Conservation (phyloP, 2,329 filamentous ascomycete species). For the Claviceps africana region DNA sequence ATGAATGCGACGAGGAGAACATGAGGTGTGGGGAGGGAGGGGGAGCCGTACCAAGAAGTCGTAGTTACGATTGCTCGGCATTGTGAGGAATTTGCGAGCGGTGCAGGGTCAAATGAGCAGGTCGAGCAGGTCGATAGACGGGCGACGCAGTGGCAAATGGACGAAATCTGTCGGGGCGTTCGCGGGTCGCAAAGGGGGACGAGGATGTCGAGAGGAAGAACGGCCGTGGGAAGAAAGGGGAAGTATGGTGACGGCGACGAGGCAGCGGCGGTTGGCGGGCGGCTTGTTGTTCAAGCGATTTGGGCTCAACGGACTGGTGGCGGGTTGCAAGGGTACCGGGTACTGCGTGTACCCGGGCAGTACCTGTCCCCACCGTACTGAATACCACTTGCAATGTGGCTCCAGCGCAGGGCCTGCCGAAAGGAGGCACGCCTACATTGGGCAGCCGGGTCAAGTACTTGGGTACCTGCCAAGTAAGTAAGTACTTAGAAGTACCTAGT, state of each 20-base stretch:
- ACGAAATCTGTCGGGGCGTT: not conserved
- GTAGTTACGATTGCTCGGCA: constrained; percentile 98
- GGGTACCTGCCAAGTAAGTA: too few relatives aligned
- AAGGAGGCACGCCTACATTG: too few relatives aligned
- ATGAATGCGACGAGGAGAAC: not conserved
- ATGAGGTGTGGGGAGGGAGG: constrained; percentile 5
- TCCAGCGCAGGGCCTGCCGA: too few relatives aligned
- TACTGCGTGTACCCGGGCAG: not conserved
- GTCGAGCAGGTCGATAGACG: not conserved
- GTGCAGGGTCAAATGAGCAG: constrained; percentile 1
- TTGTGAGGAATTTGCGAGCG: constrained; percentile 30
- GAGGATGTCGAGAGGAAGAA: not conserved
- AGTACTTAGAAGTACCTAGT: too few relatives aligned
- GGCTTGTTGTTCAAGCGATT: constrained; percentile 3
- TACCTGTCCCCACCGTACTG: not conserved
- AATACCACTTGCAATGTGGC: not conserved
- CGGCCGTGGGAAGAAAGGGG: constrained; percentile 3
- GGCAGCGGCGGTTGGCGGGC: constrained; percentile 5
- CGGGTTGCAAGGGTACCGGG: not conserved
- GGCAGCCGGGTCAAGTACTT: too few relatives aligned
- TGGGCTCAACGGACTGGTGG: not conserved
- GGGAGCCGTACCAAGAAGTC: constrained; percentile 73
- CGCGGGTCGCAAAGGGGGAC: not conserved
- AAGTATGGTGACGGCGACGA: constrained; percentile 4
- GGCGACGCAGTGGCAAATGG: constrained; percentile 1